A percentile compares a stretch with the other conserved stretches of the same genome.
Evolutionary conservation across 495 filamentous ascomycete species (phyloP).

Genomic region (Penicillium bovifimosum): DNA sequence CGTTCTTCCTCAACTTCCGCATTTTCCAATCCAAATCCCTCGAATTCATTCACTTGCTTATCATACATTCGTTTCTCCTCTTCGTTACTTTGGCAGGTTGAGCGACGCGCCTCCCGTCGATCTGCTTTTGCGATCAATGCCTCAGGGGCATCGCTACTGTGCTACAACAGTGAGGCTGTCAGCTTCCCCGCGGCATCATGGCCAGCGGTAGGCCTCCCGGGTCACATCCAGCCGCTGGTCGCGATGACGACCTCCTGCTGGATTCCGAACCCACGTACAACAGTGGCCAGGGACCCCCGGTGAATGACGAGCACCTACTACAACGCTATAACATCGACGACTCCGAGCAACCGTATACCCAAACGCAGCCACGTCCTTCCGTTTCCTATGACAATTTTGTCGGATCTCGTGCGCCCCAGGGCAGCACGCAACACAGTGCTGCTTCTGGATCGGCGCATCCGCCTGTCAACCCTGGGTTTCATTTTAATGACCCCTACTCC

Average conservation of each 20-base stretch:
- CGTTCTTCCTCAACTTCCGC: slow-evolving; percentile 6
- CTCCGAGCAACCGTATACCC: slow-evolving; percentile 45
- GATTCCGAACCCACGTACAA: slow-evolving; percentile 64
- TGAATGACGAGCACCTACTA: slow-evolving; percentile 73
- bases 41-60: slow-evolving; percentile 2
- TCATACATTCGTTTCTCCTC: neutral
- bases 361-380: slow-evolving; percentile 65
- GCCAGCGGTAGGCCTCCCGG: slow-evolving; percentile 61
- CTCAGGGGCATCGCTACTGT: slow-evolving; percentile 35
- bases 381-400: slow-evolving; percentile 95
- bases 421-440: slow-evolving; percentile 25
- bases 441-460: slow-evolving; percentile 22
- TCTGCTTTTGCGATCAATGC: slow-evolving; percentile 34
- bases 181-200: slow-evolving; percentile 42
- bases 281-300: slow-evolving; percentile 61
- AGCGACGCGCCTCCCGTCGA: slow-evolving; percentile 4
- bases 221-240: slow-evolving; percentile 52
- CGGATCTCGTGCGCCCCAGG: slow-evolving; percentile 53
- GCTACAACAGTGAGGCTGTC: slow-evolving; percentile 34
- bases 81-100: slow-evolving; percentile 1
- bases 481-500: slow-evolving; percentile 45
- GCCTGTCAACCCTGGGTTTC: slow-evolving; percentile 26
- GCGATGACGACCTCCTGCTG: slow-evolving; percentile 68
- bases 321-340: slow-evolving; percentile 63
- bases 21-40: slow-evolving; percentile 6